Percentiles rank a stretch among this genome's conserved stretches.
Evolutionary conservation across 2,329 filamentous ascomycete species (phyloP).

Genomic region (Claviceps humidiphila): DNA sequence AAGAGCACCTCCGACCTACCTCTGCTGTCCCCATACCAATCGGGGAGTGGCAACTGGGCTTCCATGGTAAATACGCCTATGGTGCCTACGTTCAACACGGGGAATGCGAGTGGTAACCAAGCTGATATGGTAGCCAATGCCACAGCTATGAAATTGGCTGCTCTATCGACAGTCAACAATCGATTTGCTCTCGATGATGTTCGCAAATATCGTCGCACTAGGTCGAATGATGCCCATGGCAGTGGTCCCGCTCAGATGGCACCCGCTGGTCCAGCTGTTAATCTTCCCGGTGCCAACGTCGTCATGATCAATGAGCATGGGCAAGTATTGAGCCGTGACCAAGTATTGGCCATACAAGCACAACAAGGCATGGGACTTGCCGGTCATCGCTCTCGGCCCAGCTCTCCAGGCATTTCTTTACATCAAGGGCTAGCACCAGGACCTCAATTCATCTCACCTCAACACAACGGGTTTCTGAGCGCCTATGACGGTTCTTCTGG

Average conservation of each 20-base stretch:
- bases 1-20: constrained; percentile 59
- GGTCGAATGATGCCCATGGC: constrained; percentile 71
- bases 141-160: constrained; percentile 96
- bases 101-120: constrained; percentile 46
- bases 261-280: constrained; percentile 48
- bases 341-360: constrained; percentile 68
- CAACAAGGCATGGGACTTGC: constrained; percentile 48
- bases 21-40: constrained; percentile 69
- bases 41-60: constrained; percentile 85
- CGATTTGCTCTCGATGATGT: constrained; percentile 94
- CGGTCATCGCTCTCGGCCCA: constrained; percentile 71
- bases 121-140: constrained; percentile 98
- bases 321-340: constrained; percentile 73
- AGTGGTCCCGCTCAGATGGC: constrained; percentile 49
- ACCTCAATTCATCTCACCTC: constrained; percentile 68
- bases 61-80: constrained; percentile 98
- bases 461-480: constrained; percentile 87
- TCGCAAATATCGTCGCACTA: constrained; percentile 83
- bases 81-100: constrained; percentile 65
- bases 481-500: constrained; percentile 68
- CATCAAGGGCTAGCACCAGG: constrained; percentile 51
- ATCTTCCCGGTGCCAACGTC: constrained; percentile 59
- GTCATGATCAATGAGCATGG: constrained; percentile 94
- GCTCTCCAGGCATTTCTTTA: constrained; percentile 76
- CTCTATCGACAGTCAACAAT: constrained; percentile 95